phyloP scores from a whole-genome alignment of 78 protist species.

The Dictyostelium brefeldianum region DNA sequence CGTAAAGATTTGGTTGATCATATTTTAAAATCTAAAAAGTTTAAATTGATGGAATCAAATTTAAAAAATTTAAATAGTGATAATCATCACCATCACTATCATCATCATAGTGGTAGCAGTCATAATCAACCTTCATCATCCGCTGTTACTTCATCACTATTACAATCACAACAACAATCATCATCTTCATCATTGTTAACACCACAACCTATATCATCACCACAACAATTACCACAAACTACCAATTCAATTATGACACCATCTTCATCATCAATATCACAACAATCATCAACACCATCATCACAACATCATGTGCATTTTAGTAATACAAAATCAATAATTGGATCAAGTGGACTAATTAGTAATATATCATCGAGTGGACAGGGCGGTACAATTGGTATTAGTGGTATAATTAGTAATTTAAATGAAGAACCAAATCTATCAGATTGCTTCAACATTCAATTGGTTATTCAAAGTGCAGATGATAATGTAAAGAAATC shows the following conservation, averaged over 20 bases:
- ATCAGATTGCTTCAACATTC: background rate
- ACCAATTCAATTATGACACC: too few species aligned
- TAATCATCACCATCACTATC: background rate
- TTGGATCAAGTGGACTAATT: background rate
- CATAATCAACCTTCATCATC: background rate
- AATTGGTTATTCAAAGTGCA: background rate
- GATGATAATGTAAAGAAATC: background rate
- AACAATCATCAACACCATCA: conserved; percentile 1
- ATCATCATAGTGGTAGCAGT: background rate
- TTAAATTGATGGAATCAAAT: background rate
- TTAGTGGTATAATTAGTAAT: background rate
- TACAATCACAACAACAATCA: too few species aligned
- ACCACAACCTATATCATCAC: too few species aligned
- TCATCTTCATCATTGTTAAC: too few species aligned
- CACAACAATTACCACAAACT: too few species aligned
- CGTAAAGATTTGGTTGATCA: conserved; percentile 56
- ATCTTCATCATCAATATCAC: background rate
- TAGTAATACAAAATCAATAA: conserved; percentile 1
- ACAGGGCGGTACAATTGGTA: background rate
- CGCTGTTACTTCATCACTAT: too few species aligned
- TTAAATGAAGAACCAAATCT: background rate
- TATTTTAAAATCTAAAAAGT: conserved; percentile 40
- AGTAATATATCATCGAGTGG: background rate
- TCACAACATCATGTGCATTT: background rate
- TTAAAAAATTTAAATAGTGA: background rate